Conservation (phyloP, 2,329 filamentous ascomycete genomes). For the Penicillium sp. region DNA sequence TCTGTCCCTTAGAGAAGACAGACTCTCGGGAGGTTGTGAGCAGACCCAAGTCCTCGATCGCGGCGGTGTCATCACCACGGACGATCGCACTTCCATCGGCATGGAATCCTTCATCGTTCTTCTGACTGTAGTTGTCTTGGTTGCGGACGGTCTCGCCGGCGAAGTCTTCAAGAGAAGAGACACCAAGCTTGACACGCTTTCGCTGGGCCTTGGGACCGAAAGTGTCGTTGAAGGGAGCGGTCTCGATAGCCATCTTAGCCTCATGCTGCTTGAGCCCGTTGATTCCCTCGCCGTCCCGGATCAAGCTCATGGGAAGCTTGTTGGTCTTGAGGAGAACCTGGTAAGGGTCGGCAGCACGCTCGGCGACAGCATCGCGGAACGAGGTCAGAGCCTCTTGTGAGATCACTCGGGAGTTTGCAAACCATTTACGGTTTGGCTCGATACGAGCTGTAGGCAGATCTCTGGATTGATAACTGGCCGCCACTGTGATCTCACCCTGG, state of each 20-base stretch:
- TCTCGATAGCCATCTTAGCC: constrained; percentile 91
- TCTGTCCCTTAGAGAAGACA: constrained; percentile 92
- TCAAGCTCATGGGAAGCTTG: constrained; percentile 94
- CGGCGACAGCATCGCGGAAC: constrained; percentile 89
- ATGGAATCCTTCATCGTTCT: constrained; percentile 75
- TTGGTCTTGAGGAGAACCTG: constrained; percentile 94
- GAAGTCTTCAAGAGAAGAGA: constrained; percentile 78
- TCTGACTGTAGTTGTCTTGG: constrained; percentile 79
- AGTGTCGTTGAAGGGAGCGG: constrained; percentile 79
- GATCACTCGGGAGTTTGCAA: constrained; percentile 89
- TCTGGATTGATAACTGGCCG: constrained; percentile 79
- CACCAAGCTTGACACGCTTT: constrained; percentile 87
- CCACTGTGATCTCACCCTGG: constrained; percentile 78
- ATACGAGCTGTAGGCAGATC: constrained; percentile 82
- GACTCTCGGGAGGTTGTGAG: constrained; percentile 70
- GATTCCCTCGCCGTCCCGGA: constrained; percentile 73
- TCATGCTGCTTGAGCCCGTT: constrained; percentile 90
- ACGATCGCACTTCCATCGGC: constrained; percentile 70
- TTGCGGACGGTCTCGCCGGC: constrained; percentile 77
- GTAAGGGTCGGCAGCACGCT: constrained; percentile 87
- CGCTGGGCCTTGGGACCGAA: constrained; percentile 93
- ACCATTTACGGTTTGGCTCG: constrained; percentile 97
- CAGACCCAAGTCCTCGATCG: constrained; percentile 35
- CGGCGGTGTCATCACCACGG: constrained; percentile 52
- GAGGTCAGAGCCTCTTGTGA: constrained; percentile 83